These are phyloP conservation scores for Somion occarium DNA, from an alignment of 1,284 basidiomycete species.

Conservation along the genomic window DNA sequence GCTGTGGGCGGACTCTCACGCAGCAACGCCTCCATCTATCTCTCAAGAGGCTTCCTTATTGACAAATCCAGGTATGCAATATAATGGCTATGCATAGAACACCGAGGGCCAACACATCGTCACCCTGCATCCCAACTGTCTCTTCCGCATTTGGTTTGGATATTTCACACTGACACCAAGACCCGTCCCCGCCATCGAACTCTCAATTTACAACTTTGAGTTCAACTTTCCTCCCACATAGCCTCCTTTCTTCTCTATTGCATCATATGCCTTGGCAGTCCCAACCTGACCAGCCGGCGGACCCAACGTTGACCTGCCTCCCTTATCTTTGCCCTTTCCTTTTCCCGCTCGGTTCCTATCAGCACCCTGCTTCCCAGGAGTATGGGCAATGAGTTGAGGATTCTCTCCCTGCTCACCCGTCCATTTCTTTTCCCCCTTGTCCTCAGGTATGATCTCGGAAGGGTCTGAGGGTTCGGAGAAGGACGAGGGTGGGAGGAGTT, in stretches of 20 bases:
- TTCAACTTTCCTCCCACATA: neutral
- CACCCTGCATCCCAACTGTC: no score
- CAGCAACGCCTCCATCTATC: no score
- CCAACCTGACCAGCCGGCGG: no score
- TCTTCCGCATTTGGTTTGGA: no score
- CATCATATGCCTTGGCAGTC: neutral
- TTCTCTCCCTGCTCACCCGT: conserved; percentile 29
- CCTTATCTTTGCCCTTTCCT: neutral
- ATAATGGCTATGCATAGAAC: no score
- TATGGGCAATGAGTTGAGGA: conserved; percentile 25
- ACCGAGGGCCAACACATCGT: no score
- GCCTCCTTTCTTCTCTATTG: neutral
- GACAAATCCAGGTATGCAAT: no score
- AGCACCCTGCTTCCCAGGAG: conserved; percentile 12
- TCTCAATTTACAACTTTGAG: neutral
- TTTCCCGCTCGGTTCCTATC: conserved; percentile 6
- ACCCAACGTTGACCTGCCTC: neutral
- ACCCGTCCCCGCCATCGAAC: no score
- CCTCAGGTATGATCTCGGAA: conserved; percentile 22
- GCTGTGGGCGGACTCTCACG: no score
- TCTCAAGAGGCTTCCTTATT: no score
- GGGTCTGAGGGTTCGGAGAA: conserved; percentile 32
- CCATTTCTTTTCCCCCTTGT: conserved; percentile 23
- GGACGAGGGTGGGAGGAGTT: conserved; percentile 19
- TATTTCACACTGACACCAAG: no score